Base-by-base conservation (phyloP, 192 early-diverging fungal genomes). In the Podila horticola region DNA sequence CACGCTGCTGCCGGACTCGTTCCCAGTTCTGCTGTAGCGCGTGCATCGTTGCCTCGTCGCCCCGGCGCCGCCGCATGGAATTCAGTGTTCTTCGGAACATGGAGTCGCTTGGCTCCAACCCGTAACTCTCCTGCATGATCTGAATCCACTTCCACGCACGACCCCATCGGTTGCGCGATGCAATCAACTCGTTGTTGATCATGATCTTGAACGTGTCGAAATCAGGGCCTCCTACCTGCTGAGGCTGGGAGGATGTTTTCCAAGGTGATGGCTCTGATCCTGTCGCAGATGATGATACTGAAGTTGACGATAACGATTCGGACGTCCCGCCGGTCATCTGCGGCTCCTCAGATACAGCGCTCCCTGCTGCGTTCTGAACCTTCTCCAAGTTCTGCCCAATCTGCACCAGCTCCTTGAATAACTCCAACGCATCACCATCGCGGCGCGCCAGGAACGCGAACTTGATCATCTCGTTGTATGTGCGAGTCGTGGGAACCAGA, bases 391-490 rank as follows among this genome's bases (percentile, higher is more conserved):
- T 81, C 29, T 69, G 41, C 8, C 77, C 77, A 48, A 81, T 81
- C 33, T 73, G 65, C 26, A 73, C 77, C 49, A 81, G 29, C 49
- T 81, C 77, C 28, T 52, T 36, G 61, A 81, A 81, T 12, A 81
- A 26, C 24, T 72, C 77, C 64, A 69, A 15, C 12, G 48, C 77
- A 34, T 81, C 77, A 3, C 41, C 62, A 30, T 73, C 71, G 9
- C 63, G 65, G 3, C 59, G 22, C 11, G 77, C 66, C 30, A 81
- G 31, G 71, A 81, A 81, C n/a, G 77, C 66, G 69, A 73, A 73
- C 57, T 81, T 72, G 67, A 81, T 81, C 77, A 81, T 73, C 62
- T 81, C 77, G 26, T 81, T 81, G 62, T 81, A 81, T 2, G 77
- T 61, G 41, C 67, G 58, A 22, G 77, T 81, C 2, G 67, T 73